Evolutionary conservation across 805 yeast species (phyloP), one percentile per base, ranked within the genome.

Genomic region (Ogataea haglerorum): DNA sequence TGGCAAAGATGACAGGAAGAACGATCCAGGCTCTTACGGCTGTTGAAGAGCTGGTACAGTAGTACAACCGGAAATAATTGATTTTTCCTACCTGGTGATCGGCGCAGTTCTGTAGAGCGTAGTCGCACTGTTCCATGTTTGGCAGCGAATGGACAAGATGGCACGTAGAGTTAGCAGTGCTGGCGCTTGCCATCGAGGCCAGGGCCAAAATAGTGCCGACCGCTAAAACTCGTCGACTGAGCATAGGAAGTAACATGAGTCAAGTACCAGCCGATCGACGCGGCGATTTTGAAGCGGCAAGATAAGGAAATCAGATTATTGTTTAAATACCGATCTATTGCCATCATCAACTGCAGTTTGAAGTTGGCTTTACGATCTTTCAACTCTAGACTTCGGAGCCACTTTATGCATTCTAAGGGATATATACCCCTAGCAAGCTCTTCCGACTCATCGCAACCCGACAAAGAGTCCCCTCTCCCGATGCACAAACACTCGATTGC

Each of bases 31-130:
- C 38, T 32, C 58, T 37, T 5, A 45, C 35, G 0, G 30, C 10
- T 3, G 37, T 33, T 1, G 50, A 39, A 9, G 43, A 28, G 1
- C 56, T 22, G 4, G 53, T 35, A 36, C 69, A 64, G 34, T 63
- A 64, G 48, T 63, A 65, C 10, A 53, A 21, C 5, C 45, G 36
- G 39, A 62, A 61, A 36, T 58, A 54, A 34, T 62, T 49, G 3
- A 65, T 4, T 10, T 49, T 21, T 1, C 68, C 68, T 1, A 57
- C 42, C 25, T 52, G 51, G 24, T 54, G 48, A 1, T 51, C 60
- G 10, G 28, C 34, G 39, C 69, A 65, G 13, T 60, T 40, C 6
- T 42, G 36, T 6, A 38, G 41, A 4, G 55, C 66, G 48, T 56
- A 61, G 10, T 33, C 19, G 35, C 69, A 65, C 33, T 58, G 64